Conservation (phyloP, 2,329 filamentous ascomycete species). For the Zymoseptoria brevis region DNA sequence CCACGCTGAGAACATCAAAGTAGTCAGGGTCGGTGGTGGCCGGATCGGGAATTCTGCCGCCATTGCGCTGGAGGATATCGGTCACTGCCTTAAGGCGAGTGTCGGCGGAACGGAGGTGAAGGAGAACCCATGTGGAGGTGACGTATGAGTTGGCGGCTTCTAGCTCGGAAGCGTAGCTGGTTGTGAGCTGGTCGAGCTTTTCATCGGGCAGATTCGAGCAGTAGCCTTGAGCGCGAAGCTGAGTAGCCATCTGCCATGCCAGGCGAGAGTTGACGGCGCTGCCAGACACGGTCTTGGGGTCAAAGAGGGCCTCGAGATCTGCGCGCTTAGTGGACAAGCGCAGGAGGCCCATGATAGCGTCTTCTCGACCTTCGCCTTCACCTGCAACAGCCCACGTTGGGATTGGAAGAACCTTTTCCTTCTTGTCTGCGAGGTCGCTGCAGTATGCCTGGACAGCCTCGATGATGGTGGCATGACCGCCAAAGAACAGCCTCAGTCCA, state of each 20-base stretch:
- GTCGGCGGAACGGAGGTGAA: conserved; percentile 22
- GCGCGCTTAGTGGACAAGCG: conserved; percentile 45
- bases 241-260: conserved; percentile 74
- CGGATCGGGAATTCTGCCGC: conserved; percentile 55
- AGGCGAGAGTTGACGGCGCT: conserved; percentile 68
- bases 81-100: conserved; percentile 25
- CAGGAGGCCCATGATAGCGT: conserved; percentile 79
- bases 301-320: conserved; percentile 60
- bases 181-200: conserved; percentile 59
- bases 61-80: conserved; percentile 55
- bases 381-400: conserved; percentile 48
- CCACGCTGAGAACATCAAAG: conserved; percentile 26
- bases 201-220: conserved; percentile 18
- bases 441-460: conserved; percentile 66
- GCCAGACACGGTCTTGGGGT: conserved; percentile 67
- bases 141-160: conserved; percentile 22
- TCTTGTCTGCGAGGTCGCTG: conserved; percentile 61
- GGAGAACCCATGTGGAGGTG: conserved; percentile 25
- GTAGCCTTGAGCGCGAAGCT: conserved; percentile 32
- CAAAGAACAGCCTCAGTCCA: conserved; percentile 85
- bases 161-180: conserved; percentile 31
- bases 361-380: conserved; percentile 52
- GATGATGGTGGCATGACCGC: conserved; percentile 58
- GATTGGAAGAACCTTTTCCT: conserved; percentile 61
- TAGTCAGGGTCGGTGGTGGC: conserved; percentile 33